Conservation (phyloP, 192 early-diverging fungal genomes). For the Haplosporangium gracile region DNA sequence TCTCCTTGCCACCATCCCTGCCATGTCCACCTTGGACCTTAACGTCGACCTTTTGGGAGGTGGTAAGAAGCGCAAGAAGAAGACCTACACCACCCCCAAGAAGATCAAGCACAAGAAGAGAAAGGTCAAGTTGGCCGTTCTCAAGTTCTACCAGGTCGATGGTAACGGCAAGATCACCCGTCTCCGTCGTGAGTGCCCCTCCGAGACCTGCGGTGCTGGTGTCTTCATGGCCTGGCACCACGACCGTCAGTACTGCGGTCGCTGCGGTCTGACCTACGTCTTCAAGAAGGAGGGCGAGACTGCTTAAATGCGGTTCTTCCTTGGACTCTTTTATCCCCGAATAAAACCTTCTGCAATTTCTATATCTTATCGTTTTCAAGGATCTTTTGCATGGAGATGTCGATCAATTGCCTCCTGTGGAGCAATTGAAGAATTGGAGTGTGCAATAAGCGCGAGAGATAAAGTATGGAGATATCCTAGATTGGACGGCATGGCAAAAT, state of each 20-base stretch:
- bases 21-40: constrained; percentile 62
- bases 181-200: constrained; percentile 99
- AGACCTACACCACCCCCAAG: constrained; percentile 99
- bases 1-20: constrained; percentile 45
- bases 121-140: constrained; percentile 99
- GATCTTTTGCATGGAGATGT: not conserved
- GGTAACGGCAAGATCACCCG: constrained; percentile 97
- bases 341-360: constrained; percentile 34
- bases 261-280: constrained; percentile 96
- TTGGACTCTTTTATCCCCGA: constrained; percentile 38
- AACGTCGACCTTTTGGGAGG: constrained; percentile 77
- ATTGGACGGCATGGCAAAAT: no score
- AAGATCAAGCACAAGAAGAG: constrained; percentile 99
- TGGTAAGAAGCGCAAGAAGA: constrained; percentile 99
- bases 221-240: constrained; percentile 99
- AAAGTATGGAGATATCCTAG: no score
- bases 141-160: constrained; percentile 99
- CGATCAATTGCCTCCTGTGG: not conserved
- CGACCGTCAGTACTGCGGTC: constrained; percentile 99
- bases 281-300: constrained; percentile 82
- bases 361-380: not conserved
- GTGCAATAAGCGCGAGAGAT: no score
- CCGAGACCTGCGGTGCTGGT: constrained; percentile 96
- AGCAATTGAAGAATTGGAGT: not conserved
- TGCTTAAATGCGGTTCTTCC: constrained; percentile 47